These are phyloP conservation scores for Xerocomellus chrysenteron DNA, from an alignment of 768 basidiomycete genomes.

Conservation along the genomic window DNA sequence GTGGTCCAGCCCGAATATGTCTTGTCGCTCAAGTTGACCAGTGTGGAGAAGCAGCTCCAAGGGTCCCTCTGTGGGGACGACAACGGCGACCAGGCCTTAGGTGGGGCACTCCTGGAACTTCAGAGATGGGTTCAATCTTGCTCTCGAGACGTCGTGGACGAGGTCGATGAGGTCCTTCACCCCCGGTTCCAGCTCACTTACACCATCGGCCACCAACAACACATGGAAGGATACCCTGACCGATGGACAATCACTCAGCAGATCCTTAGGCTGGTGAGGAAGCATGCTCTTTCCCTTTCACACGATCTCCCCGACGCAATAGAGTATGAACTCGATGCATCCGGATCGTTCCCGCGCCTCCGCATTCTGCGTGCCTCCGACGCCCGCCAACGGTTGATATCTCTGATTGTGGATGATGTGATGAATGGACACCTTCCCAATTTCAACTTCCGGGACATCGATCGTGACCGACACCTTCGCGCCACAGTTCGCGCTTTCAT, in stretches of 20 bases:
- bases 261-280: constrained; percentile 17
- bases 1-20: constrained; percentile 51
- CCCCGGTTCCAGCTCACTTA: constrained; percentile 20
- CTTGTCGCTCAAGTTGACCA: constrained; percentile 46
- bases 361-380: neutral
- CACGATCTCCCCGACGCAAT: no score
- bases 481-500: constrained; percentile 14
- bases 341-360: constrained; percentile 1
- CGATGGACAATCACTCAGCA: constrained; percentile 32
- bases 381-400: no score
- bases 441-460: neutral
- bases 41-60: constrained; percentile 33
- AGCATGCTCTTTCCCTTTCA: neutral
- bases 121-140: constrained; percentile 14
- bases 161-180: constrained; percentile 24
- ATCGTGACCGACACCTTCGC: neutral
- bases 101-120: constrained; percentile 10
- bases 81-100: neutral
- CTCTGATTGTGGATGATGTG: no score
- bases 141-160: constrained; percentile 18
- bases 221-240: constrained; percentile 27
- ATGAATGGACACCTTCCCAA: neutral
- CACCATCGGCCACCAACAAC: constrained; percentile 22
- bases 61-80: constrained; percentile 2
- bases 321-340: no score